Evolutionary conservation across 2,329 filamentous ascomycete genomes (phyloP), one percentile per base, ranked within the genome.

Genomic region (Dactylonectria macrodidyma): DNA sequence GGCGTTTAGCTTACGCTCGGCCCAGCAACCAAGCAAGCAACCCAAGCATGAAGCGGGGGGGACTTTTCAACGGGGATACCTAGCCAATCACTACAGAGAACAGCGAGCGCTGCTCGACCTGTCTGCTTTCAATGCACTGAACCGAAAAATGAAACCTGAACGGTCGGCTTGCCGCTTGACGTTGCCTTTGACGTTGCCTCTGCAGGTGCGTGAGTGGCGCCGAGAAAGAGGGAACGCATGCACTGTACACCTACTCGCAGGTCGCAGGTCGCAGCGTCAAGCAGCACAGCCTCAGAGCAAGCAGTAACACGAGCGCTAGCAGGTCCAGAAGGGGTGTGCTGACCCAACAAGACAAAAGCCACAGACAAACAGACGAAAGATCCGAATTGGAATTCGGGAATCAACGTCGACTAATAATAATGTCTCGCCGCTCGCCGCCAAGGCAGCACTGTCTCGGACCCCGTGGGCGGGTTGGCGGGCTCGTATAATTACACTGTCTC

Each of bases 1-100:
- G 69, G 68, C 63, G 59, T 72, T 70, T 72, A 75, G 73, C 66
- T 65, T 63, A 30, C 66, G 59, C 67, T 62, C 72, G 71, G 67
- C 69, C 72, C 68, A 58, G 72, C 68, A 73, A 75, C 72, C 54
- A 63, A 57, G 57, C 61, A 55, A 38, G 47, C 19, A 55, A 51
- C 44, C 50, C 65, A 59, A 61, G 65, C 57, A 26, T 59, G 51
- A 63, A 60, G 68, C 66, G 51, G 62, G 47, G 46, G 51, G n/a
- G 44, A 34, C 38, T 52, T 48, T 30, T 30, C 26, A 62, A 59
- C 44, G 59, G 58, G 62, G 55, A 60, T 59, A 57, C 34, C 50
- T 52, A 61, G 50, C 50, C 57, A 48, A 9, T 47, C 52, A 14
- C 24, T 36, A 54, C 48, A 47, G 55, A 48, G 41, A 14, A n/a